Base-by-base conservation (phyloP, 371 early-diverging fungal species). In the Mortierella sp. region DNA sequence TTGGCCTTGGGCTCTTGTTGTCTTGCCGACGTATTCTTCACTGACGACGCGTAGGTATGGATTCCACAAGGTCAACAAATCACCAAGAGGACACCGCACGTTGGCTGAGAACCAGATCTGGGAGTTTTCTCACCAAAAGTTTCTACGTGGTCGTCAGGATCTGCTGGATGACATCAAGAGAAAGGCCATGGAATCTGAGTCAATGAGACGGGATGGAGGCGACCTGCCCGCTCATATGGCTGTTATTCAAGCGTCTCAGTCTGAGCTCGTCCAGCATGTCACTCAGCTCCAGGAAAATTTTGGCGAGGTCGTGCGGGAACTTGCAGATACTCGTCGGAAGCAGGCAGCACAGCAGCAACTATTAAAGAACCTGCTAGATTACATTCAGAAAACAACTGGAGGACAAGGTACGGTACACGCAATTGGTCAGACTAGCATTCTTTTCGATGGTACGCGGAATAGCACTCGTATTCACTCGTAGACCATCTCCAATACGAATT, bases 101-200 rank as follows among this genome's bases (percentile, higher is more conserved):
- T 70, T 87, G 50, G 90, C 90, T 7, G 94, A 93, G 69, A 92
- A 92, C 78, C 94, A 94, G 78, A 88, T 94, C 68, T 96, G 96
- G 96, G 95, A 95, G 80, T 96, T 96, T 78, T 93, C 92, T 47
- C 95, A 96, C 68, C 85, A 91, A 55, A 91, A 92, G 64, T 96
- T 96, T 64, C 56, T 91, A 34, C 86, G 92, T 50, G 92, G 88
- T 53, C 87, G 91, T 9, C 89, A 90, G 21, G 94, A 94, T 64
- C 81, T 94, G 55, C 78, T 94, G 17, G 93, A 93, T 64, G 91
- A 93, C 54, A 94, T 95, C 79, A 92, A 92, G 72, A 86, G 95
- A 55, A 94, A 95, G 75, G 85, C 94, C 11, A 88, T 93, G 83
- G 94, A 95, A 57, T 83, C 92, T 8, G 93, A 93, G 54, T 81